Evolutionary conservation across 2,329 filamentous ascomycete genomes (phyloP).

Genomic region (Atkinsonella hypoxylon): DNA sequence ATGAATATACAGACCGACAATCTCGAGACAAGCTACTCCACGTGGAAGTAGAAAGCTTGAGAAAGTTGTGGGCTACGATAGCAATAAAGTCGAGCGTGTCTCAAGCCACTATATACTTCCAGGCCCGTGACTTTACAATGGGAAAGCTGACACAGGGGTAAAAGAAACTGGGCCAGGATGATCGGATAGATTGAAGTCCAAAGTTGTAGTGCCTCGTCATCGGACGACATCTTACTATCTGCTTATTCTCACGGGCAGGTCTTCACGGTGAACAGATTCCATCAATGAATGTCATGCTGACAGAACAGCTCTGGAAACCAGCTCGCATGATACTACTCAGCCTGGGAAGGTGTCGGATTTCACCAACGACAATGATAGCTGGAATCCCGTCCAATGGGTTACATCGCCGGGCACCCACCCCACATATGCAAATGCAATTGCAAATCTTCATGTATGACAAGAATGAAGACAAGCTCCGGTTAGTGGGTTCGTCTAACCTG

Average conservation of each 20-base stretch:
- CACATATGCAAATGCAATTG: neutral
- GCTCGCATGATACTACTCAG: neutral
- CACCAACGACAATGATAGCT: neutral
- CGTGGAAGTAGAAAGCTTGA: neutral
- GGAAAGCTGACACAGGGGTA: neutral
- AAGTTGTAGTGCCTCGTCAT: neutral
- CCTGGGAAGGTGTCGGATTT: neutral
- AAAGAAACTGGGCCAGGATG: neutral
- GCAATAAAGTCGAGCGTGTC: slow-evolving; percentile 1
- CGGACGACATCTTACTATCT: neutral
- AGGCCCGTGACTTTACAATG: neutral
- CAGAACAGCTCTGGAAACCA: neutral
- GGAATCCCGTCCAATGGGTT: neutral
- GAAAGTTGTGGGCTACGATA: neutral
- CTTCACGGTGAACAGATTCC: neutral
- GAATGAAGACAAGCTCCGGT: neutral
- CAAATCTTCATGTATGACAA: slow-evolving; percentile 4
- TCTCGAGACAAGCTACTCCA: neutral
- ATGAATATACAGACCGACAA: neutral
- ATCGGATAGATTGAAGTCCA: neutral
- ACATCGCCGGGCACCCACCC: neutral
- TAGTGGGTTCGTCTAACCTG: neutral
- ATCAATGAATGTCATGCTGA: slow-evolving; percentile 2
- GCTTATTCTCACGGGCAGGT: neutral
- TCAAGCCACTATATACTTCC: slow-evolving; percentile 7